A percentile compares a stretch with the other conserved stretches of the same genome.
phyloP scores from a whole-genome alignment of 2,329 filamentous ascomycete genomes.

The Colletotrichum graminicola region DNA sequence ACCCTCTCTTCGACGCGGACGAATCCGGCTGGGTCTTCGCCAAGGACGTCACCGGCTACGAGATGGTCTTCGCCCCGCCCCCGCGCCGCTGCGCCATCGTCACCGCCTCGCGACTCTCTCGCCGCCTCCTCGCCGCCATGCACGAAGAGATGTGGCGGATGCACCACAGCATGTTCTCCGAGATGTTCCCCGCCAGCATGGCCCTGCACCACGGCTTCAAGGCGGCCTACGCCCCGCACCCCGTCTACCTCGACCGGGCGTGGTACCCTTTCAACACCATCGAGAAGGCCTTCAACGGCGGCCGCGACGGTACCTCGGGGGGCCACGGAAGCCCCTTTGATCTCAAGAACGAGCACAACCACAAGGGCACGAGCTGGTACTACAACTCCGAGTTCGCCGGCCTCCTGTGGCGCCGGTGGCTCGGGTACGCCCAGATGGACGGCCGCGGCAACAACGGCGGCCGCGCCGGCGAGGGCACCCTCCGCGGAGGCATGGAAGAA shows the following conservation, averaged over 20 bases:
- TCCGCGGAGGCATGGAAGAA: slow-evolving; percentile 65
- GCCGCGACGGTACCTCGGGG: slow-evolving; percentile 74
- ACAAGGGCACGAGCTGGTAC: slow-evolving; percentile 86
- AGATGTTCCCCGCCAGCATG: slow-evolving; percentile 81
- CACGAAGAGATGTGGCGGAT: slow-evolving; percentile 78
- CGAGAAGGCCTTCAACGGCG: slow-evolving; percentile 83
- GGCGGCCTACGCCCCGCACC: slow-evolving; percentile 84
- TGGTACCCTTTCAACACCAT: slow-evolving; percentile 78
- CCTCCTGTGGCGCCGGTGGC: slow-evolving; percentile 84
- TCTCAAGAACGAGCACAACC: slow-evolving; percentile 81
- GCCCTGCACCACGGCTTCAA: slow-evolving; percentile 83
- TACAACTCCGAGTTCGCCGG: slow-evolving; percentile 84
- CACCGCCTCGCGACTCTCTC: slow-evolving; percentile 76
- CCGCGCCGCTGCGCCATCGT: slow-evolving; percentile 79
- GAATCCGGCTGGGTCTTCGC: slow-evolving; percentile 80
- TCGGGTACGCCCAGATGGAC: slow-evolving; percentile 69
- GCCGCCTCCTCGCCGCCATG: slow-evolving; percentile 76
- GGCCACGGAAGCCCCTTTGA: slow-evolving; percentile 77
- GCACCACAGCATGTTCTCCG: slow-evolving; percentile 80
- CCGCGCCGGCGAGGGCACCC: slow-evolving; percentile 58
- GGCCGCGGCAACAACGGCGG: slow-evolving; percentile 64
- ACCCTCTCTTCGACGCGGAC: slow-evolving; percentile 80
- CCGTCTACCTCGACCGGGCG: slow-evolving; percentile 81
- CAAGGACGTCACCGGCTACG: slow-evolving; percentile 78
- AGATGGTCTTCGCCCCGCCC: slow-evolving; percentile 63